Evolutionary conservation across 2,329 filamentous ascomycete species (phyloP).

Genomic region (Chalaropsis thielavioides): DNA sequence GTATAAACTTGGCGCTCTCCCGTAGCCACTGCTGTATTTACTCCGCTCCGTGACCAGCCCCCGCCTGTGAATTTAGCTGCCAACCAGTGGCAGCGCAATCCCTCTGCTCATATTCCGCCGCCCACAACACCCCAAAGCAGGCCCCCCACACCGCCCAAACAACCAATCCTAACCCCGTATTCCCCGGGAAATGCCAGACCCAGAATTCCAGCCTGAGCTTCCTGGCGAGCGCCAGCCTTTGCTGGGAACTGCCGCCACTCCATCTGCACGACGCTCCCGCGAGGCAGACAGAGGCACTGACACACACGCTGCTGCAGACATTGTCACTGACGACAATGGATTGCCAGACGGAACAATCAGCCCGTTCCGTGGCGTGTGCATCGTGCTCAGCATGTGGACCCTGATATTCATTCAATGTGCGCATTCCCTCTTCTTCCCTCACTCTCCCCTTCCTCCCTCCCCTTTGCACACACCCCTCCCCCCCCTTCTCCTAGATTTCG

Average conservation of each 20-base stretch:
- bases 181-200: not conserved
- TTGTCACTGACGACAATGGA: not conserved
- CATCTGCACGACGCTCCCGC: not conserved
- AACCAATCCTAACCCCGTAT: not conserved
- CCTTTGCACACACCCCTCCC: not conserved
- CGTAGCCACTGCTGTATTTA: too few relatives aligned
- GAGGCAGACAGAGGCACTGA: not conserved
- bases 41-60: too few relatives aligned
- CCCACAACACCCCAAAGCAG: too few relatives aligned
- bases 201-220: not conserved
- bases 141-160: not conserved
- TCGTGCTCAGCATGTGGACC: slow-evolving; percentile 11
- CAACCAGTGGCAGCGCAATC: too few relatives aligned
- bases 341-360: not conserved
- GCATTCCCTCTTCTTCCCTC: not conserved
- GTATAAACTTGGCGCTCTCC: too few relatives aligned
- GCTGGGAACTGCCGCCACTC: not conserved
- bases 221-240: slow-evolving; percentile 1
- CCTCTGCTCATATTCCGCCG: too few relatives aligned
- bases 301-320: not conserved
- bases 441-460: not conserved
- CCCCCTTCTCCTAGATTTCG: not conserved
- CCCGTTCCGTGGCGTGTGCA: not conserved
- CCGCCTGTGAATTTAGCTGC: too few relatives aligned
- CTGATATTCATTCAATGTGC: slow-evolving; percentile 16